A percentile compares a stretch with the other conserved stretches of the same genome.
These are phyloP conservation scores for Clarireedia homoeocarpa DNA, from an alignment of 2,329 filamentous ascomycete genomes.

Conservation along the genomic window DNA sequence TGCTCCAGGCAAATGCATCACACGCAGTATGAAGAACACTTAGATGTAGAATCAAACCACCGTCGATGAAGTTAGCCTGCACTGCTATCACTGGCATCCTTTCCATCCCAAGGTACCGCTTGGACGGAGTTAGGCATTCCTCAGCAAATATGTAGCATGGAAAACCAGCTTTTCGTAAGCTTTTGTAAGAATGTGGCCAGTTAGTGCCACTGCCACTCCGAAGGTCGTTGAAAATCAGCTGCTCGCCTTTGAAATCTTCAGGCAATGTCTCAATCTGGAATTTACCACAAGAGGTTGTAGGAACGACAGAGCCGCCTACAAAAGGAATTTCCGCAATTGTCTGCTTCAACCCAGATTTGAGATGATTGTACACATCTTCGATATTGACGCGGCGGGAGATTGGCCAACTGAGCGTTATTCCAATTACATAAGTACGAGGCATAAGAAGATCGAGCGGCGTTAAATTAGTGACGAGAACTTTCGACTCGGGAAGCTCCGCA, in stretches of 20 bases:
- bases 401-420: neutral
- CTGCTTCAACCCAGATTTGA: neutral
- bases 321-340: slow-evolving; percentile 1
- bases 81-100: neutral
- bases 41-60: slow-evolving; percentile 6
- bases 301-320: neutral
- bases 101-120: neutral
- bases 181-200: slow-evolving; percentile 2
- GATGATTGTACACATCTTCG: neutral
- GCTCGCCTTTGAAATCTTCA: neutral
- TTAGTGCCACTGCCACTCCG: neutral
- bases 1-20: slow-evolving; percentile 1
- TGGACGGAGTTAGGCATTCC: neutral
- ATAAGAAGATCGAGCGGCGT: slow-evolving; percentile 4
- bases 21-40: slow-evolving; percentile 1
- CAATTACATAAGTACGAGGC: slow-evolving; percentile 2
- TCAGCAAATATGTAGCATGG: neutral
- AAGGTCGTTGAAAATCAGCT: neutral
- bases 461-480: neutral
- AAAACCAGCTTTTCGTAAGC: neutral
- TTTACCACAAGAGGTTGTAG: neutral
- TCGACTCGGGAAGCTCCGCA: neutral
- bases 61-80: slow-evolving; percentile 3
- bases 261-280: neutral
- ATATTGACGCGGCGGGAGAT: slow-evolving; percentile 2